phyloP scores from a whole-genome alignment of 2,329 filamentous ascomycete genomes.

The Diaporthe sp. region DNA sequence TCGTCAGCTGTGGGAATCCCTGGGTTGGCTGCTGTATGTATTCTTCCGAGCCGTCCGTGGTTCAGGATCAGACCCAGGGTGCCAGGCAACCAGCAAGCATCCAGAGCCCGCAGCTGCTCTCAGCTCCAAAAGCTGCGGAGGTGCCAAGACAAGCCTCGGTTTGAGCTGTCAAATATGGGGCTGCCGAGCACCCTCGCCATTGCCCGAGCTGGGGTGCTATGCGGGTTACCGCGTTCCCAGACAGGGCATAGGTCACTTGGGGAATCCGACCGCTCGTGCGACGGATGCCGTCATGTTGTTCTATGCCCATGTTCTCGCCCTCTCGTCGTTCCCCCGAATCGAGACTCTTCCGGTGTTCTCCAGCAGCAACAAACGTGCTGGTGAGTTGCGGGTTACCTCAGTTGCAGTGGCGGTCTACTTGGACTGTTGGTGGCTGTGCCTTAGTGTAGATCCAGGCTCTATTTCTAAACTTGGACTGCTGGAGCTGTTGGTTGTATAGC shows the following conservation, averaged over 20 bases:
- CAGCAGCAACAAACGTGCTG: not conserved
- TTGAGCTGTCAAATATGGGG: slow-evolving; percentile 32
- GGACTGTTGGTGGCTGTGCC: not conserved
- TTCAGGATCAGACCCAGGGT: not conserved
- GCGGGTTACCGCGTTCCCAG: slow-evolving; percentile 27
- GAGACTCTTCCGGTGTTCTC: not conserved
- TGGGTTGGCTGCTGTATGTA: not conserved
- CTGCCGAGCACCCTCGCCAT: slow-evolving; percentile 11
- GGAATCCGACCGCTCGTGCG: not conserved
- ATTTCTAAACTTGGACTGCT: not conserved
- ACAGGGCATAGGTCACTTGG: slow-evolving; percentile 18
- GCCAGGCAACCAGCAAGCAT: not conserved
- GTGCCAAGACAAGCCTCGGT: slow-evolving; percentile 23
- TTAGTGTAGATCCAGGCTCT: not conserved
- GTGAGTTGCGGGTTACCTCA: slow-evolving; percentile 5
- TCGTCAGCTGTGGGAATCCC: not conserved
- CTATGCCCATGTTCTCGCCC: not conserved
- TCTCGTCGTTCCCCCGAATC: too few relatives aligned
- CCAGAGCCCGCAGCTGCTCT: not conserved
- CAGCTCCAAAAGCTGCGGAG: slow-evolving; percentile 26
- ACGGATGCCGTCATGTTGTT: slow-evolving; percentile 28
- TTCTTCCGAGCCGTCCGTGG: slow-evolving; percentile 13
- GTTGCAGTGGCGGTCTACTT: not conserved
- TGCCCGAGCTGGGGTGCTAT: slow-evolving; percentile 25
- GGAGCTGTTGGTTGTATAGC: not conserved